A percentile compares a stretch with the other conserved stretches of the same genome.
phyloP scores from a whole-genome alignment of 1,284 basidiomycete genomes.

The Heterobasidion annosum region DNA sequence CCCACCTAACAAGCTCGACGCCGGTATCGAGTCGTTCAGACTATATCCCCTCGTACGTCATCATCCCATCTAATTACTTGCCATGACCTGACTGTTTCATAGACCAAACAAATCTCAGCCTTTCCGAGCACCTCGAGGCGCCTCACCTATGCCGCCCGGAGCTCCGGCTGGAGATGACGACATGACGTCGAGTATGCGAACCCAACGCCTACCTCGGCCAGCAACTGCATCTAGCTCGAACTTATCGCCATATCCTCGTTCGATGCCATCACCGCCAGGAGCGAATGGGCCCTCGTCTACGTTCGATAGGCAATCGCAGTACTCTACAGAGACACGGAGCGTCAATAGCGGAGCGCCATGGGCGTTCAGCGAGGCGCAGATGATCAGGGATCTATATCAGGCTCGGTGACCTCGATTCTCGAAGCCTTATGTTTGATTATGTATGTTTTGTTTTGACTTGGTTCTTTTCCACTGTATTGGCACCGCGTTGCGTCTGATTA shows the following conservation, averaged over 20 bases:
- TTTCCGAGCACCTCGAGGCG: not conserved
- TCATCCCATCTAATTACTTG: not conserved
- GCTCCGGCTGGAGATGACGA: not conserved
- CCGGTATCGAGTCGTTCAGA: no score
- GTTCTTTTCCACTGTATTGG: not conserved
- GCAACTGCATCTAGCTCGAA: not conserved
- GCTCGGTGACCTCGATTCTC: not conserved
- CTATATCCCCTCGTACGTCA: no score
- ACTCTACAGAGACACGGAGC: not conserved
- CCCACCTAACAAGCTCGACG: slow-evolving; percentile 10
- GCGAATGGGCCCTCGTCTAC: not conserved
- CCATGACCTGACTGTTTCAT: not conserved
- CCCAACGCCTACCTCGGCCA: no score
- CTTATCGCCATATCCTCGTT: not conserved
- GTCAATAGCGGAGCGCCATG: not conserved
- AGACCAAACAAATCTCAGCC: not conserved
- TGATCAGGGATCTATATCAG: slow-evolving; percentile 6
- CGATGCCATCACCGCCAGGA: not conserved
- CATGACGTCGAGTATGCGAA: no score
- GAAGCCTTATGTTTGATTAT: not conserved
- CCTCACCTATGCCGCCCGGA: not conserved
- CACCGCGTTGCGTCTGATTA: no score
- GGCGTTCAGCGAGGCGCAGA: slow-evolving; percentile 6
- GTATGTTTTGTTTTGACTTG: not conserved
- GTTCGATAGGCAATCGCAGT: not conserved